phyloP scores from a whole-genome alignment of 2,329 filamentous ascomycete genomes.

The Colletotrichum orchidophilum region DNA sequence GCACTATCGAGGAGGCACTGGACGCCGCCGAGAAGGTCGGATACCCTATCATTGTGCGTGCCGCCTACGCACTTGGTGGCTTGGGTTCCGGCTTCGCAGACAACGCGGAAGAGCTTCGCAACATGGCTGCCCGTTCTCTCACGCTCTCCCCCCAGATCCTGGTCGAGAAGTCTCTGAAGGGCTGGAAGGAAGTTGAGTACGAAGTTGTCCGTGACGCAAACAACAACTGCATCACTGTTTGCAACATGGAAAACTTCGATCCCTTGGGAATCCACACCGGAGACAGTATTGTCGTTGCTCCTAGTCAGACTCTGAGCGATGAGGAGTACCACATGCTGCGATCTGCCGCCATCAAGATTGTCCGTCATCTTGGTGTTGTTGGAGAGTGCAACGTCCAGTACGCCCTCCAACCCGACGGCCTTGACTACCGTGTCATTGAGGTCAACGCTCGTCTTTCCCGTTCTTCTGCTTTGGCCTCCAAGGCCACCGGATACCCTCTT shows the following conservation, averaged over 20 bases:
- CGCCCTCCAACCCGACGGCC: constrained; percentile 92
- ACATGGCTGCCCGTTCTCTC: constrained; percentile 91
- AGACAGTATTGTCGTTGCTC: constrained; percentile 98
- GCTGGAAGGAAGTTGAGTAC: constrained; percentile 99
- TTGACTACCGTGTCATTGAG: constrained; percentile 98
- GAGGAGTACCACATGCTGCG: constrained; percentile 99
- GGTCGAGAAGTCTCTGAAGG: constrained; percentile 98
- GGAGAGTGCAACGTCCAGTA: constrained; percentile 94
- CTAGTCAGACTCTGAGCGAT: constrained; percentile 95
- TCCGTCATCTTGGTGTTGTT: constrained; percentile 94
- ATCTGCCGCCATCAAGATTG: constrained; percentile 96
- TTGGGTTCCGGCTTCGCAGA: constrained; percentile 96
- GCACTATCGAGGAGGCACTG: constrained; percentile 90
- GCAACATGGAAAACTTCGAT: constrained; percentile 83
- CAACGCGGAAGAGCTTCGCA: constrained; percentile 91
- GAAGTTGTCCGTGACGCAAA: constrained; percentile 96
- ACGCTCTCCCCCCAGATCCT: constrained; percentile 95
- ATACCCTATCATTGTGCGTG: constrained; percentile 97
- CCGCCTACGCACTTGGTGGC: constrained; percentile 95
- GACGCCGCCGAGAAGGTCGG: constrained; percentile 87
- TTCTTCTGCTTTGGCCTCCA: constrained; percentile 95
- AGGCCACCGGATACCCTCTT: constrained; percentile 96
- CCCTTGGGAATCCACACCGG: constrained; percentile 97
- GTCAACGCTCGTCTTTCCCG: constrained; percentile 98
- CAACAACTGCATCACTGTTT: constrained; percentile 79